A percentile compares a stretch with the other conserved stretches of the same genome.
phyloP scores from a whole-genome alignment of 768 basidiomycete species.

The Pholiota molesta region DNA sequence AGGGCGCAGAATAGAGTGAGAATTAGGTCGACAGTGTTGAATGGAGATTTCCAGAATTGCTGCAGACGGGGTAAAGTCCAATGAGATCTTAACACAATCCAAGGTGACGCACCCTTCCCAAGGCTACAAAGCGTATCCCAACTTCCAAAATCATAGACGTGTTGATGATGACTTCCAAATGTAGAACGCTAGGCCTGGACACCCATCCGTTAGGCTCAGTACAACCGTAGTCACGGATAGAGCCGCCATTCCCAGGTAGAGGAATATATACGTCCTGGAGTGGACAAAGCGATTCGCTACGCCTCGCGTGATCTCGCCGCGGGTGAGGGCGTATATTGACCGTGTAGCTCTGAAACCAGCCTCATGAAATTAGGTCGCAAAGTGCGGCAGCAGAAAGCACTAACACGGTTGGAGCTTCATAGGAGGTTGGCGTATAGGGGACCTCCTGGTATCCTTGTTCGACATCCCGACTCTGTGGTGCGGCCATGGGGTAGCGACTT shows the following conservation, averaged over 20 bases:
- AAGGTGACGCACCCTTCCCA: conserved; percentile 74
- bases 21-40: conserved; percentile 87
- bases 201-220: conserved; percentile 80
- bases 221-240: conserved; percentile 86
- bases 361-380: conserved; percentile 20
- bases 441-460: conserved; percentile 37
- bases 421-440: conserved; percentile 26
- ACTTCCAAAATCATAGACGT: conserved; percentile 94
- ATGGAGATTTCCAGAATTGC: conserved; percentile 98
- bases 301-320: conserved; percentile 80
- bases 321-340: conserved; percentile 85
- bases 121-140: conserved; percentile 86
- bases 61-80: conserved; percentile 29
- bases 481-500: conserved; percentile 35
- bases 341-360: conserved; percentile 58
- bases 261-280: conserved; percentile 82
- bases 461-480: conserved; percentile 34
- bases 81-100: neutral
- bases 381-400: conserved; percentile 15
- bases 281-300: conserved; percentile 91
- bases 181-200: conserved; percentile 88
- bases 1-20: conserved; percentile 89
- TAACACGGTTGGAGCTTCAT: conserved; percentile 28
- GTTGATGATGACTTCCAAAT: conserved; percentile 89
- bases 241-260: conserved; percentile 89